phyloP scores from a whole-genome alignment of 768 basidiomycete species.

The Russula lepida region DNA sequence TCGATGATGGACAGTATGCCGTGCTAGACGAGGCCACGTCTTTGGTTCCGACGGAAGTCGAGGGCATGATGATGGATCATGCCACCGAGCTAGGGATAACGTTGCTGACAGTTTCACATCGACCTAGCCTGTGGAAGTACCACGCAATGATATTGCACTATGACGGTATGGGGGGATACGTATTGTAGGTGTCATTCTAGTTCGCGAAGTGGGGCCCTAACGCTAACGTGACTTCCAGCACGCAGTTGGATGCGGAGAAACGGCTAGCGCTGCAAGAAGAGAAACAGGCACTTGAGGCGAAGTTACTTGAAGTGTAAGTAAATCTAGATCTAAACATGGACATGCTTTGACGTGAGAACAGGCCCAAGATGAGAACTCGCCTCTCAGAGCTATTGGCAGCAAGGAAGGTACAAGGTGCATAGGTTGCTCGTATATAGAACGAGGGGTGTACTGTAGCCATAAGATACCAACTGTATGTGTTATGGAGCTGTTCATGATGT shows the following conservation, averaged over 20 bases:
- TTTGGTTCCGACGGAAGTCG: constrained; percentile 86
- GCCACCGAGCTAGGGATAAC: constrained; percentile 85
- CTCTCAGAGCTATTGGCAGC: constrained; percentile 53
- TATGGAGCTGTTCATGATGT: neutral
- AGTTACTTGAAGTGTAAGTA: constrained; percentile 78
- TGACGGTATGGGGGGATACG: constrained; percentile 91
- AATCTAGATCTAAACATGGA: neutral
- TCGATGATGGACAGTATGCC: constrained; percentile 58
- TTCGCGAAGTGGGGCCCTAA: neutral
- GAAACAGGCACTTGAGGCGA: constrained; percentile 81
- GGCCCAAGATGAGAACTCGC: constrained; percentile 74
- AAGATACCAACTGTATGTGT: neutral
- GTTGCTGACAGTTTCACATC: constrained; percentile 89
- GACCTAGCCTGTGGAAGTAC: constrained; percentile 90
- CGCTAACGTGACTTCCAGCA: constrained; percentile 37
- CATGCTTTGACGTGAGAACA: constrained; percentile 25
- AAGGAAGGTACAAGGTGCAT: constrained; percentile 18
- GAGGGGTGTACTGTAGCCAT: neutral
- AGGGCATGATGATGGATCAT: constrained; percentile 91
- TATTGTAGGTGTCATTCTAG: constrained; percentile 57
- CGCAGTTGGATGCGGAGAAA: constrained; percentile 82
- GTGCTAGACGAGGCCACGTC: constrained; percentile 96
- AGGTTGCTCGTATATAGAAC: neutral
- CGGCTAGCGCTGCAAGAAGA: constrained; percentile 89
- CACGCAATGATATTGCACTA: constrained; percentile 85